Conservation (phyloP, 495 filamentous ascomycete species). For the Penicillium subrubescens region DNA sequence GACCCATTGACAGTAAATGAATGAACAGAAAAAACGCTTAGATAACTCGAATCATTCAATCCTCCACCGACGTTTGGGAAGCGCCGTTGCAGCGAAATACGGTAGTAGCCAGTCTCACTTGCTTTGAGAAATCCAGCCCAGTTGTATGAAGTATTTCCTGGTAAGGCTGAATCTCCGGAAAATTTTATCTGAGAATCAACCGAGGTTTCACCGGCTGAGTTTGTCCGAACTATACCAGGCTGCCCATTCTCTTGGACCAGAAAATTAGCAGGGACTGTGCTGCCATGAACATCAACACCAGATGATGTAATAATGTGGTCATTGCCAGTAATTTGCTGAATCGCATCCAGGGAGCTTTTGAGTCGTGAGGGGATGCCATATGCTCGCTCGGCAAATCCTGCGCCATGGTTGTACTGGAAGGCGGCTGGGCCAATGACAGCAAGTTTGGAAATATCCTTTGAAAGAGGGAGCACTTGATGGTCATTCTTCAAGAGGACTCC, state of each 20-base stretch:
- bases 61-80: neutral
- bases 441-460: neutral
- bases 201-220: neutral
- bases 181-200: neutral
- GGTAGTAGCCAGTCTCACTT: neutral
- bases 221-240: neutral
- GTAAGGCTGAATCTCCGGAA: neutral
- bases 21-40: neutral
- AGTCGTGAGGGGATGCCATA: neutral
- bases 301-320: neutral
- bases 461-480: neutral
- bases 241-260: neutral
- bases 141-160: neutral
- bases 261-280: neutral
- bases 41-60: neutral
- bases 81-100: neutral
- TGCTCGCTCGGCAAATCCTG: neutral
- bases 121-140: neutral
- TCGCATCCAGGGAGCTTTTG: neutral
- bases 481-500: neutral
- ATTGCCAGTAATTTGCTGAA: neutral
- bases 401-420: neutral
- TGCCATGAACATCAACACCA: neutral
- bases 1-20: neutral
- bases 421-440: neutral